Evolutionary conservation across 208 protist species (phyloP).

Genomic region (Porcisia hertigi): DNA sequence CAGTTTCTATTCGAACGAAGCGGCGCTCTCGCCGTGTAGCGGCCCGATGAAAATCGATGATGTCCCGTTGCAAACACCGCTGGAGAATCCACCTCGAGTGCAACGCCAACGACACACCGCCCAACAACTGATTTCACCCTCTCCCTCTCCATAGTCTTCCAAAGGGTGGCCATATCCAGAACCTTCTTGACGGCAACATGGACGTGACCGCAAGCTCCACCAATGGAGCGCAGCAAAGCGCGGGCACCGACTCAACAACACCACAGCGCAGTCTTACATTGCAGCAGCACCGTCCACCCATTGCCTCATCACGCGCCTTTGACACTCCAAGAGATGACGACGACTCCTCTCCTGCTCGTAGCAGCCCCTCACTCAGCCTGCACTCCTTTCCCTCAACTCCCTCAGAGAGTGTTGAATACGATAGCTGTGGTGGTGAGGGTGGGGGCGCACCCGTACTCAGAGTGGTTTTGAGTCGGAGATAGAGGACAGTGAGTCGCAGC

Average conservation of each 20-base stretch:
- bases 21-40: not conserved
- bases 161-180: not conserved
- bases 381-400: slow-evolving; percentile 23
- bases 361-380: slow-evolving; percentile 18
- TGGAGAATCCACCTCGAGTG: not conserved
- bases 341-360: slow-evolving; percentile 3
- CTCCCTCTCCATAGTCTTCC: not conserved
- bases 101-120: not conserved
- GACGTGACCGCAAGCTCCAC: not conserved
- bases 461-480: slow-evolving; percentile 2
- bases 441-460: not conserved
- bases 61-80: not conserved
- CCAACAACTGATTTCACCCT: slow-evolving; percentile 5
- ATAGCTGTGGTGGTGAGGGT: not conserved
- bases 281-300: slow-evolving; percentile 13
- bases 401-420: not conserved
- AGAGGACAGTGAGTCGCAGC: not conserved
- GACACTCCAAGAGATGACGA: not conserved
- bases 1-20: slow-evolving; percentile 2
- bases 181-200: not conserved
- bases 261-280: not conserved
- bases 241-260: not conserved
- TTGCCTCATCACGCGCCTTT: slow-evolving; percentile 8
- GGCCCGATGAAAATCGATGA: not conserved
- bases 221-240: not conserved